Evolutionary conservation across 371 early-diverging fungal species (phyloP).

Genomic region (Mortierella sp.): DNA sequence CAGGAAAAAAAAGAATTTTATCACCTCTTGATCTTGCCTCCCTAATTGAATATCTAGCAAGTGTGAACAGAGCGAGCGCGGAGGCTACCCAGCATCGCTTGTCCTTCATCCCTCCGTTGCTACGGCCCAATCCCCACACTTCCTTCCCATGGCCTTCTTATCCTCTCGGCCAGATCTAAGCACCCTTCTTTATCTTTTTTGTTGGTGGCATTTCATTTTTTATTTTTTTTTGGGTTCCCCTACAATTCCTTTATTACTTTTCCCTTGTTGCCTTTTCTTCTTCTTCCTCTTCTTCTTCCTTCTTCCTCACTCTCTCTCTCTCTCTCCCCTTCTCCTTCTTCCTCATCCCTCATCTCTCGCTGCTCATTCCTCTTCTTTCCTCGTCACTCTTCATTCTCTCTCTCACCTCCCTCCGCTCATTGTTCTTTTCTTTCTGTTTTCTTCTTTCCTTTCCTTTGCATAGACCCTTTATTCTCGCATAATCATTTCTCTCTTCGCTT

Average conservation of each 20-base stretch:
- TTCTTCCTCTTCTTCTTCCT: neutral
- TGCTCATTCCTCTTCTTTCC: conserved; percentile 7
- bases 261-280: neutral
- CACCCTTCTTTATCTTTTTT: neutral
- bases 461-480: conserved; percentile 8
- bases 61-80: neutral
- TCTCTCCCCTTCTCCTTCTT: neutral
- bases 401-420: conserved; percentile 27
- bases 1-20: conserved; percentile 14
- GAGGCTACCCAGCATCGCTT: conserved; percentile 12
- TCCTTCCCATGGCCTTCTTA: no score
- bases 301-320: conserved; percentile 6
- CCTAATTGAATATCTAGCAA: neutral
- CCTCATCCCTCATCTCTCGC: conserved; percentile 4
- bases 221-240: conserved; percentile 15
- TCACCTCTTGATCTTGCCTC: neutral
- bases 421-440: conserved; percentile 7
- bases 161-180: neutral
- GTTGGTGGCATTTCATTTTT: conserved; percentile 6
- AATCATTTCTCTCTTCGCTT: neutral
- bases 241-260: neutral
- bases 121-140: neutral
- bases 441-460: conserved; percentile 13
- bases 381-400: conserved; percentile 16
- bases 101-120: neutral